Evolutionary conservation across 371 early-diverging fungal species (phyloP).

Genomic region (Chytridium lagenaria): DNA sequence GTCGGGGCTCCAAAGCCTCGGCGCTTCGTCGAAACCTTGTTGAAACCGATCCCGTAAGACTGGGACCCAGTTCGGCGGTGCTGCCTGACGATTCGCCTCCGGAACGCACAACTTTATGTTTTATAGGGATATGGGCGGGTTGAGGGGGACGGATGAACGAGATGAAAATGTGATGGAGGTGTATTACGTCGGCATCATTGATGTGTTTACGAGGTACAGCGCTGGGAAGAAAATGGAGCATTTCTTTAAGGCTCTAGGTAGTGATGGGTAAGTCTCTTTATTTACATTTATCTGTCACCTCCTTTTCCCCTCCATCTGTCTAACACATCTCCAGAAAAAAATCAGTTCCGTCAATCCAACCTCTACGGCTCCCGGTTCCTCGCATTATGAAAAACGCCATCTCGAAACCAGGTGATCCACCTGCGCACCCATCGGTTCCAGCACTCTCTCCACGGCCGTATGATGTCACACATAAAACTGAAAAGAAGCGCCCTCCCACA

Average conservation of each 20-base stretch:
- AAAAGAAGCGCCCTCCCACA: too few species aligned
- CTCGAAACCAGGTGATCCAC: constrained; percentile 15
- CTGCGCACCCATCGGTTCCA: background rate
- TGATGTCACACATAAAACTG: background rate
- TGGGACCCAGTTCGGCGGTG: constrained; percentile 38
- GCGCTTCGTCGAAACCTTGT: constrained; percentile 26
- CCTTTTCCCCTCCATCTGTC: background rate
- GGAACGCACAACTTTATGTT: constrained; percentile 25
- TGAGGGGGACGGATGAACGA: constrained; percentile 72
- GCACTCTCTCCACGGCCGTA: background rate
- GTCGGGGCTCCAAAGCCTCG: constrained; percentile 9
- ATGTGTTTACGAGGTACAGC: constrained; percentile 95
- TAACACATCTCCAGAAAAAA: constrained; percentile 56
- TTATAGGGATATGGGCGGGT: constrained; percentile 42
- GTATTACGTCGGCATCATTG: constrained; percentile 95
- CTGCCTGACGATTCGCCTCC: constrained; percentile 45
- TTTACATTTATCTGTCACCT: background rate
- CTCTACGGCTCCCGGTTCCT: constrained; percentile 87
- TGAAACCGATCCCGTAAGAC: constrained; percentile 38
- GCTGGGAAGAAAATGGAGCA: constrained; percentile 85
- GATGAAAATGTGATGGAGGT: constrained; percentile 71
- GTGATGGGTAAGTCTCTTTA: constrained; percentile 65
- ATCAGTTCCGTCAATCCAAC: constrained; percentile 86
- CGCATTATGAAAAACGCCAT: constrained; percentile 69
- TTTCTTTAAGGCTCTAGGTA: constrained; percentile 78